Conservation (phyloP, 73 alveolate species). For the Blepharisma japonicum region DNA sequence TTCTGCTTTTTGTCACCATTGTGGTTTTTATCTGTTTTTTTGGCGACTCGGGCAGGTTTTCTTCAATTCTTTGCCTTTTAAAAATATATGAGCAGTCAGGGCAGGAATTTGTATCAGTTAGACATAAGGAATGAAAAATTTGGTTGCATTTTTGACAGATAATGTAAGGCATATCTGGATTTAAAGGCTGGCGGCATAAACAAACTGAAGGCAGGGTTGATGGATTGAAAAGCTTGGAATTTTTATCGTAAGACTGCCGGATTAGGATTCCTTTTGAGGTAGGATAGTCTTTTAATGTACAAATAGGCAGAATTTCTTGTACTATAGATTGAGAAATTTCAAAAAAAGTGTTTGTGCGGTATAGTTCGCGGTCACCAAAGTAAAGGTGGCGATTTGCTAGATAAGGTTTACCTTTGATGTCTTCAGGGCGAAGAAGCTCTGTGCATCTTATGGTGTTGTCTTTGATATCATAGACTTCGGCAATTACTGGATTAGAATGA, state of each 20-base stretch:
- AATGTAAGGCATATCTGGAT: background rate
- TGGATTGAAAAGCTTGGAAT: background rate
- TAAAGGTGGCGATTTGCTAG: background rate
- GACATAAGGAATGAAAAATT: background rate
- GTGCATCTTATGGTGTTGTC: background rate
- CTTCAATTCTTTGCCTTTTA: background rate
- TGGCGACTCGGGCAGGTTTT: background rate
- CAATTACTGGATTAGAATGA: background rate
- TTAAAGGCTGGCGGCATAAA: background rate
- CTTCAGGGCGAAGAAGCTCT: slow-evolving; percentile 7
- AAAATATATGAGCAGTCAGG: slow-evolving; percentile 16
- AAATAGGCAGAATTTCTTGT: background rate
- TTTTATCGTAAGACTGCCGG: slow-evolving; percentile 5
- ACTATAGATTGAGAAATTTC: background rate
- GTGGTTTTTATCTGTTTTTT: background rate
- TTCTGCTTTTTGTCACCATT: background rate
- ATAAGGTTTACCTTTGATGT: background rate
- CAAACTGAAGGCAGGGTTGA: background rate
- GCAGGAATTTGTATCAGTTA: background rate
- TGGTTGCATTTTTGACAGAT: slow-evolving; percentile 1
- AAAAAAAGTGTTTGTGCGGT: background rate
- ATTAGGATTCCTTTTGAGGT: background rate
- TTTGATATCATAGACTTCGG: background rate
- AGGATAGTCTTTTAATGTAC: background rate
- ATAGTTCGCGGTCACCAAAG: slow-evolving; percentile 30